Percentiles rank a stretch among this genome's conserved stretches.
phyloP scores from a whole-genome alignment of 805 yeast genomes.

The Yarrowia bubula region DNA sequence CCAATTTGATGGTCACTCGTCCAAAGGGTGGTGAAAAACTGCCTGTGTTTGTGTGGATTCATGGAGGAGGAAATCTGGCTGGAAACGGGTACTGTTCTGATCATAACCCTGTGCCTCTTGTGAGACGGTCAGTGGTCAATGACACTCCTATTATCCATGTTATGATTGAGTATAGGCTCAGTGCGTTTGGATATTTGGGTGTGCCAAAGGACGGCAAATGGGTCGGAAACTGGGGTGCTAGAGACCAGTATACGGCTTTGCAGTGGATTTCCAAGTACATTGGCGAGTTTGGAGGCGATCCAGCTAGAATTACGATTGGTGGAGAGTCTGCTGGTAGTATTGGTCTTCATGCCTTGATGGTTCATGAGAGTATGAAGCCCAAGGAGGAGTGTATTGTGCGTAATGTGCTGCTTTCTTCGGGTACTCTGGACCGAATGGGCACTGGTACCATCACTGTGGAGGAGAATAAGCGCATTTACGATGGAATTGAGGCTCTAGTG shows the following conservation, averaged over 20 bases:
- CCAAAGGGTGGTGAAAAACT: not conserved
- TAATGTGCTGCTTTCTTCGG: not conserved
- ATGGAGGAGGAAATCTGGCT: constrained; percentile 2
- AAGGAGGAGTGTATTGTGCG: not conserved
- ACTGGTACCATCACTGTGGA: not conserved
- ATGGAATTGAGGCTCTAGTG: not conserved
- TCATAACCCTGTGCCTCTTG: not conserved
- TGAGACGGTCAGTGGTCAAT: not conserved
- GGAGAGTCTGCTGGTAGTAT: constrained; percentile 49
- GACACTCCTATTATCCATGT: not conserved
- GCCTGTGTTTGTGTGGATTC: constrained; percentile 10
- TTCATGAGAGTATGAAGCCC: constrained; percentile 9
- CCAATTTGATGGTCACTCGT: constrained; percentile 7
- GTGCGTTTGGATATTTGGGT: not conserved
- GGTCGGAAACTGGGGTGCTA: constrained; percentile 21
- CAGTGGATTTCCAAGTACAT: constrained; percentile 38
- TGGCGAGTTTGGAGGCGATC: constrained; percentile 49
- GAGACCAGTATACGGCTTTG: constrained; percentile 2
- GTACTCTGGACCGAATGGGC: not conserved
- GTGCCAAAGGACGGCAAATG: not conserved
- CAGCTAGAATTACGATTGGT: constrained; percentile 44
- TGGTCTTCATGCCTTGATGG: constrained; percentile 14
- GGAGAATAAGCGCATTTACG: not conserved
- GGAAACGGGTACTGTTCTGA: constrained; percentile 1
- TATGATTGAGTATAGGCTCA: not conserved